Evolutionary conservation across 2,329 filamentous ascomycete genomes (phyloP), one percentile per base, ranked within the genome.

Genomic region (Aphanocladium album): DNA sequence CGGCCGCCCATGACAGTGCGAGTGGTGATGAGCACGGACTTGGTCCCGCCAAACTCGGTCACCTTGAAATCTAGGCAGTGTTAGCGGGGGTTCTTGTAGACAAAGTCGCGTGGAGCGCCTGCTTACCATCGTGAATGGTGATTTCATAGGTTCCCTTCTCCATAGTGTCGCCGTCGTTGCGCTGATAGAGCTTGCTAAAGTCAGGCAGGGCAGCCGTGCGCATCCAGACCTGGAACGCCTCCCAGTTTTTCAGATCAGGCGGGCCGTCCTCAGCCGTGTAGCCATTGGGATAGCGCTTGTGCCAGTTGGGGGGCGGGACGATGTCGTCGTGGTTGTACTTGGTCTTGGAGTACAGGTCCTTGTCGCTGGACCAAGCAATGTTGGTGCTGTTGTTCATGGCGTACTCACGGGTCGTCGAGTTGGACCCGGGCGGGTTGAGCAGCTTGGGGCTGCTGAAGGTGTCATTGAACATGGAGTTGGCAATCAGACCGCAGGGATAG

Each of bases 201-300:
- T 89, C 89, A 1, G 95, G 95, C 68, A 98, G 78, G 61, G 93
- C 95, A 25, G 95, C 95, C 1, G 96, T 96, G 68, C 95, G 87
- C 95, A 99, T 99, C 95, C 95, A 99, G 23, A 98, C 93, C 76
- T 97, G 93, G 74, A 99, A 96, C 47, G 87, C 86, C 73, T 96
- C 89, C 76, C 91, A 88, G 0, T 85, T 77, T 64, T 88, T 82
- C 19, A 98, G 74, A 67, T 95, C 76, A 0, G 92, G 91, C 23
- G 91, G 86, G 2, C 83, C 84, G 56, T 82, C 81, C 0, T 83
- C 76, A 0, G 79, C 73, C 3, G 83, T 87, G 71, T 96, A 96
- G 63, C 83, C 84, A 41, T 88, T 72, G 7, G 87, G 88, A 66
- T 89, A 96, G 61, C 85, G 83, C 14, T 81, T 70, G 19, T 77